phyloP scores from a whole-genome alignment of 257 asterid genomes.

The Ilex asprella region DNA sequence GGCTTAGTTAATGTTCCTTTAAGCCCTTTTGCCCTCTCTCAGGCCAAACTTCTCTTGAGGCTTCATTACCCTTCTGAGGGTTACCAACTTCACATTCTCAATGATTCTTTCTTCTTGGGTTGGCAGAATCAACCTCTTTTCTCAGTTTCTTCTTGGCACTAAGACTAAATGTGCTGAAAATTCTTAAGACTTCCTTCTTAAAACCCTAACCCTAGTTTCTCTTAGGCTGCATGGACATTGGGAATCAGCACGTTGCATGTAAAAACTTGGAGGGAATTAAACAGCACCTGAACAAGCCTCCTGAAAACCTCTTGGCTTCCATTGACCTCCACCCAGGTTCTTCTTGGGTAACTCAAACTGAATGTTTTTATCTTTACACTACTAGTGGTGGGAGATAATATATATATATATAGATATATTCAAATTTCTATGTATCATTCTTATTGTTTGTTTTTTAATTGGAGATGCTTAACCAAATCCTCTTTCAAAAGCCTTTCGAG shows the following conservation, averaged over 20 bases:
- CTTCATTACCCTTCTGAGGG: slow-evolving; percentile 98
- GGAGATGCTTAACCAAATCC: slow-evolving; percentile 35
- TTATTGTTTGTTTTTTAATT: slow-evolving; percentile 11
- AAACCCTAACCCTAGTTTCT: slow-evolving; percentile 60
- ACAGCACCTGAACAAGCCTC: neutral
- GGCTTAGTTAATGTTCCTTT: slow-evolving; percentile 61
- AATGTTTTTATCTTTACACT: slow-evolving; percentile 22
- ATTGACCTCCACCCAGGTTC: slow-evolving; percentile 18
- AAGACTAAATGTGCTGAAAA: slow-evolving; percentile 18
- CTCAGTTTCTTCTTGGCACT: slow-evolving; percentile 93
- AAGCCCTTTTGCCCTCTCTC: slow-evolving; percentile 79
- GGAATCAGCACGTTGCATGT: slow-evolving; percentile 11
- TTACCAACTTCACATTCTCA: slow-evolving; percentile 57
- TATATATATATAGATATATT: neutral
- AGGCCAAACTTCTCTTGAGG: slow-evolving; percentile 73
- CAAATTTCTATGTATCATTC: slow-evolving; percentile 11
- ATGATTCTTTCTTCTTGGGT: slow-evolving; percentile 73
- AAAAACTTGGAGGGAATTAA: slow-evolving; percentile 11
- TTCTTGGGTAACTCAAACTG: slow-evolving; percentile 32
- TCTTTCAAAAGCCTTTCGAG: slow-evolving; percentile 9
- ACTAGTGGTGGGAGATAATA: slow-evolving; percentile 5
- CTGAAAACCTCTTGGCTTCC: slow-evolving; percentile 1
- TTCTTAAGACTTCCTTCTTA: neutral
- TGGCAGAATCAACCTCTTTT: slow-evolving; percentile 96
- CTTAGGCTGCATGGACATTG: slow-evolving; percentile 23